These are phyloP conservation scores for Isabelozyma rhagii DNA, from an alignment of 805 yeast species.

Conservation along the genomic window DNA sequence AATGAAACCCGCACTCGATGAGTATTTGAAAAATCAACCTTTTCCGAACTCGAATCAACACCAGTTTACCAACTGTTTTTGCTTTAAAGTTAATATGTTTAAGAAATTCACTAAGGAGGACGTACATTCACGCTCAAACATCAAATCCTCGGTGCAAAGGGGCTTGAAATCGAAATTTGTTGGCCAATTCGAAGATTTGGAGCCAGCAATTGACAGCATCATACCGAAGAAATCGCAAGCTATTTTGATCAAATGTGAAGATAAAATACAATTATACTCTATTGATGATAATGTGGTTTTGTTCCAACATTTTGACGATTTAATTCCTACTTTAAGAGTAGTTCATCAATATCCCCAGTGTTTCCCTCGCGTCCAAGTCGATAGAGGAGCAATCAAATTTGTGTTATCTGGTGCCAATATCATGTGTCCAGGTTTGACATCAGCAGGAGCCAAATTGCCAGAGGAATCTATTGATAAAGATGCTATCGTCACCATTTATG, in stretches of 20 bases:
- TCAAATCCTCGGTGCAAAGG: constrained; percentile 92
- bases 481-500: constrained; percentile 75
- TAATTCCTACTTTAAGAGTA: constrained; percentile 70
- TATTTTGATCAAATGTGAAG: constrained; percentile 81
- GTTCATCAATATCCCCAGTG: constrained; percentile 81
- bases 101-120: constrained; percentile 78
- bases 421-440: constrained; percentile 94
- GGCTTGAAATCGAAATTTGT: constrained; percentile 75
- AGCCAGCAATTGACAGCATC: constrained; percentile 71
- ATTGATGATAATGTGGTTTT: constrained; percentile 72
- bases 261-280: constrained; percentile 74
- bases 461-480: constrained; percentile 65
- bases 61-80: not conserved
- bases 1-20: not conserved
- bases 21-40: not conserved
- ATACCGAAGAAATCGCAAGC: constrained; percentile 88
- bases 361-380: constrained; percentile 87
- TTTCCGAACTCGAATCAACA: not conserved
- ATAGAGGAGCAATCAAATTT: constrained; percentile 94
- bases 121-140: constrained; percentile 84
- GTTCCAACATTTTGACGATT: constrained; percentile 76
- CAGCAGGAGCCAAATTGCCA: constrained; percentile 80
- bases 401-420: constrained; percentile 94
- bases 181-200: constrained; percentile 69
- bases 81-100: constrained; percentile 33